Evolutionary conservation across 1,284 basidiomycete species (phyloP).

Genomic region (Sphaerobolus stellatus): DNA sequence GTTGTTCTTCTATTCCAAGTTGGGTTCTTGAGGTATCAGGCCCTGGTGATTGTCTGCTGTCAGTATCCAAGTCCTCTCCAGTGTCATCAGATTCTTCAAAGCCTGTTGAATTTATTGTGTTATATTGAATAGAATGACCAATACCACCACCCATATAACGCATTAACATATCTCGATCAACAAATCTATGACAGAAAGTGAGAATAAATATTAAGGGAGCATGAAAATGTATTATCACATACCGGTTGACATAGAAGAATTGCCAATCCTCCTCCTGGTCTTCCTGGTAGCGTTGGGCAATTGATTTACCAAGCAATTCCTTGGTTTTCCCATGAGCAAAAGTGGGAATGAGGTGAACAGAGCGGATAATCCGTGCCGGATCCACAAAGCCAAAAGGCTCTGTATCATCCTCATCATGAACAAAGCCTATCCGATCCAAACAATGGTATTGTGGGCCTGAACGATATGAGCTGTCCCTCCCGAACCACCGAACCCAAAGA

Average conservation of each 20-base stretch:
- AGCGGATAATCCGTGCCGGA: constrained; percentile 11
- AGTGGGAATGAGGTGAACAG: constrained; percentile 16
- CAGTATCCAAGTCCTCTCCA: too few species aligned
- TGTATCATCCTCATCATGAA: constrained; percentile 8
- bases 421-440: constrained; percentile 11
- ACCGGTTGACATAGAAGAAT: constrained; percentile 24
- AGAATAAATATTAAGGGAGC: background rate
- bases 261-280: constrained; percentile 18
- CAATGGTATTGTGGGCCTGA: background rate
- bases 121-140: too few species aligned
- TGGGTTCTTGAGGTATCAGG: too few species aligned
- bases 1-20: too few species aligned
- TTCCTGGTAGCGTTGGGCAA: background rate
- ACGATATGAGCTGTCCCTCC: background rate
- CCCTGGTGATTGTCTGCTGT: too few species aligned
- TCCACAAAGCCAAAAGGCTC: constrained; percentile 18
- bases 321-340: constrained; percentile 9
- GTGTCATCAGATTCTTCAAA: too few species aligned
- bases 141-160: constrained; percentile 24
- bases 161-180: constrained; percentile 30
- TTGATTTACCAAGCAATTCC: background rate
- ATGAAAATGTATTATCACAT: constrained; percentile 1
- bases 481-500: constrained; percentile 19
- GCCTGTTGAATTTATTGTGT: too few species aligned
- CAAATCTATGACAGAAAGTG: constrained; percentile 19